A percentile compares a stretch with the other conserved stretches of the same genome.
phyloP scores from a whole-genome alignment of 2,329 filamentous ascomycete species.

The Aspergillus costaricaensis region DNA sequence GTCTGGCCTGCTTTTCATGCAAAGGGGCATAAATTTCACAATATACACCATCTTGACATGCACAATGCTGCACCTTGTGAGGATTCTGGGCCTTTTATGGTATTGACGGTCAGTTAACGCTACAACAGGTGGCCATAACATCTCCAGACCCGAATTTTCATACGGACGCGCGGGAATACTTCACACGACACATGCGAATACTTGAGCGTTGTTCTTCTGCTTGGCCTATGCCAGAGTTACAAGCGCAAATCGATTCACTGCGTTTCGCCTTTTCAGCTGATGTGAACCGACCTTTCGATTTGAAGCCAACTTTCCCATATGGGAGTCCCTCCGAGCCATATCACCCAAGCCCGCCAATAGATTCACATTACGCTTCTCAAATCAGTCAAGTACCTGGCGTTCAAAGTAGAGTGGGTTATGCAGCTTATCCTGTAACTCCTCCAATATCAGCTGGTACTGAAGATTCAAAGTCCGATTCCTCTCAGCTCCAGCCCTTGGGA shows the following conservation, averaged over 20 bases:
- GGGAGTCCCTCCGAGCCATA: slow-evolving; percentile 71
- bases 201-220: slow-evolving; percentile 79
- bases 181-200: slow-evolving; percentile 90
- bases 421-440: slow-evolving; percentile 72
- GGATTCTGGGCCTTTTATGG: slow-evolving; percentile 39
- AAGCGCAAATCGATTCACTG: slow-evolving; percentile 84
- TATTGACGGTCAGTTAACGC: background rate
- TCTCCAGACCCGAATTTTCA: slow-evolving; percentile 90
- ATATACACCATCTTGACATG: slow-evolving; percentile 92
- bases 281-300: slow-evolving; percentile 77
- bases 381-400: slow-evolving; percentile 50
- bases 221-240: slow-evolving; percentile 88
- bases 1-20: slow-evolving; percentile 83
- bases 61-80: slow-evolving; percentile 87
- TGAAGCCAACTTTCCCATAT: slow-evolving; percentile 85
- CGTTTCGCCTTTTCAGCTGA: slow-evolving; percentile 91
- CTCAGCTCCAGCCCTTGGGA: slow-evolving; percentile 64
- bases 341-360: slow-evolving; percentile 62
- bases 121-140: slow-evolving; percentile 76
- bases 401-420: slow-evolving; percentile 52
- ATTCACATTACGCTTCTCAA: slow-evolving; percentile 53
- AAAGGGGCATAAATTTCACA: slow-evolving; percentile 89
- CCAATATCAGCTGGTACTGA: slow-evolving; percentile 72
- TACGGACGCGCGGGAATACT: slow-evolving; percentile 80
- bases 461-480: slow-evolving; percentile 76